Evolutionary conservation across 352 stramenopile genomes (phyloP).

Genomic region (Globisporangium apiculatum): DNA sequence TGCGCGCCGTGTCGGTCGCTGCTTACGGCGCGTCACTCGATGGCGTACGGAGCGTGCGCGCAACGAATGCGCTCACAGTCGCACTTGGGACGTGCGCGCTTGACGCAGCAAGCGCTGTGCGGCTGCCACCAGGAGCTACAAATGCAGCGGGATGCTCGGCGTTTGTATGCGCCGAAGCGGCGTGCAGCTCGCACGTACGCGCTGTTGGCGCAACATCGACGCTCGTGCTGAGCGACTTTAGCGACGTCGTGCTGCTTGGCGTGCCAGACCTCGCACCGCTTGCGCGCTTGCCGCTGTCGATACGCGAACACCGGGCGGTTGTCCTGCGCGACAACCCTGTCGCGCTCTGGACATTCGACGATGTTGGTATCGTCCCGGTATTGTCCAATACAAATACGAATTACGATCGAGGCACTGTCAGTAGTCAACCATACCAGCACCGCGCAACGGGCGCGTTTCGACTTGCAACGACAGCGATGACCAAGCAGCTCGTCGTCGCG

Average conservation of each 20-base stretch:
- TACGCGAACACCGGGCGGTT: constrained; percentile 41
- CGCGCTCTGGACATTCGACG: constrained; percentile 47
- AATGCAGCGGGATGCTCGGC: constrained; percentile 7
- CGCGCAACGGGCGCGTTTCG: constrained; percentile 8
- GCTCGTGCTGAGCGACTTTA: constrained; percentile 45
- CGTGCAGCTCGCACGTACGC: constrained; percentile 18
- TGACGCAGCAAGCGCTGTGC: constrained; percentile 12
- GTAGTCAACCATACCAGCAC: background rate
- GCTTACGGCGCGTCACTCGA: constrained; percentile 29
- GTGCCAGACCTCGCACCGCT: constrained; percentile 31
- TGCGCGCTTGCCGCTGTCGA: constrained; percentile 32
- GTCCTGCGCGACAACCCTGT: constrained; percentile 62
- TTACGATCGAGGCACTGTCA: background rate
- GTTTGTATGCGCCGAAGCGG: constrained; percentile 25
- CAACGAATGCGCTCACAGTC: constrained; percentile 10
- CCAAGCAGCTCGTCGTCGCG: constrained; percentile 23
- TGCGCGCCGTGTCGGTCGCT: constrained; percentile 37
- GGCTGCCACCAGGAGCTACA: too few species aligned
- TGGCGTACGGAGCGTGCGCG: constrained; percentile 16
- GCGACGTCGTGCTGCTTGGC: constrained; percentile 38
- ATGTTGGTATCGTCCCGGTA: constrained; percentile 20
- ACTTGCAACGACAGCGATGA: constrained; percentile 10
- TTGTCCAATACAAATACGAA: too few species aligned
- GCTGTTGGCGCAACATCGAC: constrained; percentile 10
- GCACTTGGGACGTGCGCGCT: constrained; percentile 17